Percentiles rank a stretch among this genome's conserved stretches.
phyloP scores from a whole-genome alignment of 2,329 filamentous ascomycete genomes.

The Chaetomiaceae sp. region DNA sequence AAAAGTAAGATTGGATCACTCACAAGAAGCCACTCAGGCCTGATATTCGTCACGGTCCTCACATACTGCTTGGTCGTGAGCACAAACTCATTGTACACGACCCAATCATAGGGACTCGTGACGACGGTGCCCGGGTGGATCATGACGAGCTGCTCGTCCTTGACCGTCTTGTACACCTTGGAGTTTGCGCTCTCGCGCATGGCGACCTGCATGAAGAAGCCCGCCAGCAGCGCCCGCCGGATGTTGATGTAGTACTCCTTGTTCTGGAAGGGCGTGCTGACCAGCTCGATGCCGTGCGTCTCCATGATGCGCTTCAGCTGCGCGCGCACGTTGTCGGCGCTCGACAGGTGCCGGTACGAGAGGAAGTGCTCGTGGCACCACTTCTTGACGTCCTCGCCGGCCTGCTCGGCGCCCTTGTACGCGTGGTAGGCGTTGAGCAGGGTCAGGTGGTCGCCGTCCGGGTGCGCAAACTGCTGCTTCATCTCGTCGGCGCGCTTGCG shows the following conservation, averaged over 20 bases:
- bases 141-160: constrained; percentile 91
- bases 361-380: constrained; percentile 99
- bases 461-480: constrained; percentile 89
- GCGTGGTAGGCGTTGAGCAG: constrained; percentile 97
- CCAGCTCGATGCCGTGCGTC: constrained; percentile 75
- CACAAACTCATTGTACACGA: constrained; percentile 97
- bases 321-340: constrained; percentile 87
- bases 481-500: constrained; percentile 94
- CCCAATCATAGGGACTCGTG: constrained; percentile 87
- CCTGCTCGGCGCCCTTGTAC: constrained; percentile 74
- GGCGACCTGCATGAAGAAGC: constrained; percentile 99
- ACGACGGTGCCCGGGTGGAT: constrained; percentile 92
- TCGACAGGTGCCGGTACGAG: constrained; percentile 79
- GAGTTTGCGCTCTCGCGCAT: constrained; percentile 77
- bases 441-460: constrained; percentile 91
- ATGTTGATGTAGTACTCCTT: constrained; percentile 99
- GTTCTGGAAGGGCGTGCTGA: constrained; percentile 87
- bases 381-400: constrained; percentile 65
- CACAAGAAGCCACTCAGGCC: constrained; percentile 91
- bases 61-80: constrained; percentile 98
- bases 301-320: constrained; percentile 98
- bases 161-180: constrained; percentile 92
- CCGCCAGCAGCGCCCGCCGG: constrained; percentile 80
- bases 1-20: constrained; percentile 29
- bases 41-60: constrained; percentile 84